Evolutionary conservation across 768 basidiomycete species (phyloP), one percentile per base, ranked within the genome.

Genomic region (Lentinula raphanica): DNA sequence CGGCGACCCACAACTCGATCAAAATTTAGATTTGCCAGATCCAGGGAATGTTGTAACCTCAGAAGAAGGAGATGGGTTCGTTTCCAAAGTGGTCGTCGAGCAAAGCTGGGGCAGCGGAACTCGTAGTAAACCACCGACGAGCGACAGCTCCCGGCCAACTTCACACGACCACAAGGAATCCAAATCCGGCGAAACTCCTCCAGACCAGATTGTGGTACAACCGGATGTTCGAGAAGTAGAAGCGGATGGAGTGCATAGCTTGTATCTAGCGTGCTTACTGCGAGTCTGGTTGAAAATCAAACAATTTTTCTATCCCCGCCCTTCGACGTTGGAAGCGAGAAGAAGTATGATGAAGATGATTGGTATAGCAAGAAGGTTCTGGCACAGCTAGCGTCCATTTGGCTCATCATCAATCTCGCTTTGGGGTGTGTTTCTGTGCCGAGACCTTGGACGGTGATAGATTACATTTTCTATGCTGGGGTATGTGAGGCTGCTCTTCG

Each of bases 51-150:
- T 44, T 8, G 32, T 56, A 27, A 56, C 40, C 5, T 38, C 42
- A 4, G 66, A 63, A 9, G 64, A 58, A 49, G 40, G 49, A 56
- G n/a, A 45, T 5, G 76, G 74, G 29, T 71, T 69, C 36, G 77
- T 84, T 5, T 79, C 85, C 64, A 81, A 83, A 71, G 76, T 86
- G 44, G 76, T 86, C 49, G 83, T 85, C 19, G 83, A 86, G 62
- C 74, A 80, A 54, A 74, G 76, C 45, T 81, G 79, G 80, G 66
- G 23, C 74, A 77, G 44, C 75, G 76, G 60, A 70, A 36, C 51
- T n/a, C 51, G 51, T 1, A 70, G 58, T 72, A 72, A 40, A 29
- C 58, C n/a, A n/a, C 46, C 44, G 63, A 77, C 70, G 46, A 75
- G 75, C 39, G 66, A 73, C 38, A 64, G 72, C 54, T 59, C 60